These are phyloP conservation scores for Didymella pinodella DNA, from an alignment of 2,329 filamentous ascomycete genomes.

Conservation along the genomic window DNA sequence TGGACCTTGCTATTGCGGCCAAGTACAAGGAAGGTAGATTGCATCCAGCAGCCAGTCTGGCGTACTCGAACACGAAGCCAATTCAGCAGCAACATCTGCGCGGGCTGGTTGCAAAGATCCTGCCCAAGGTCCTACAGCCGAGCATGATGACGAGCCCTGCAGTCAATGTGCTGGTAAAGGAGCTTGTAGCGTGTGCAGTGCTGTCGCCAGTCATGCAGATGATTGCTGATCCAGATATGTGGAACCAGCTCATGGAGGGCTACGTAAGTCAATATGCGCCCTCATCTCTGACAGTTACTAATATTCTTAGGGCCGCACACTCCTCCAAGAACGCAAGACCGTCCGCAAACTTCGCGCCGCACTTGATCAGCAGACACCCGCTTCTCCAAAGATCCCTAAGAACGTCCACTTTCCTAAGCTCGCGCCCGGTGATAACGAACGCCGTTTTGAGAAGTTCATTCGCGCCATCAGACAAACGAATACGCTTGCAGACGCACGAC, in stretches of 20 bases:
- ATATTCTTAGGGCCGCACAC: constrained; percentile 69
- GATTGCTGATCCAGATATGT: constrained; percentile 90
- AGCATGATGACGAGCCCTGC: constrained; percentile 79
- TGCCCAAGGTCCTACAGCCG: constrained; percentile 77
- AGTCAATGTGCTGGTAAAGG: constrained; percentile 81
- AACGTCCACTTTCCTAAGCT: constrained; percentile 79
- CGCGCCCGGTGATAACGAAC: constrained; percentile 82
- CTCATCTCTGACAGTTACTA: background rate
- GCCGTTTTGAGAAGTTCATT: constrained; percentile 94
- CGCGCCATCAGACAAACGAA: constrained; percentile 86
- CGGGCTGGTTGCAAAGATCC: constrained; percentile 72
- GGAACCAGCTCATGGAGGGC: constrained; percentile 95
- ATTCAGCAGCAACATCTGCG: constrained; percentile 90
- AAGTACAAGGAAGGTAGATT: constrained; percentile 90
- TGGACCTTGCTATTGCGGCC: constrained; percentile 92
- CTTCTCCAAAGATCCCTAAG: constrained; percentile 71
- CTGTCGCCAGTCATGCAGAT: constrained; percentile 81
- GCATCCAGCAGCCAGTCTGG: constrained; percentile 83
- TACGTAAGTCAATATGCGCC: constrained; percentile 58
- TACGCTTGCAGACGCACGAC: constrained; percentile 89
- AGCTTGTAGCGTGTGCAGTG: constrained; percentile 93
- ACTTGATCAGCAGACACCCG: constrained; percentile 90
- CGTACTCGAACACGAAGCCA: constrained; percentile 82
- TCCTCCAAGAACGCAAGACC: constrained; percentile 94
- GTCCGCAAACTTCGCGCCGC: constrained; percentile 91